Evolutionary conservation across 2,329 filamentous ascomycete genomes (phyloP).

Genomic region (Stachybotrys chlorohalonatus): DNA sequence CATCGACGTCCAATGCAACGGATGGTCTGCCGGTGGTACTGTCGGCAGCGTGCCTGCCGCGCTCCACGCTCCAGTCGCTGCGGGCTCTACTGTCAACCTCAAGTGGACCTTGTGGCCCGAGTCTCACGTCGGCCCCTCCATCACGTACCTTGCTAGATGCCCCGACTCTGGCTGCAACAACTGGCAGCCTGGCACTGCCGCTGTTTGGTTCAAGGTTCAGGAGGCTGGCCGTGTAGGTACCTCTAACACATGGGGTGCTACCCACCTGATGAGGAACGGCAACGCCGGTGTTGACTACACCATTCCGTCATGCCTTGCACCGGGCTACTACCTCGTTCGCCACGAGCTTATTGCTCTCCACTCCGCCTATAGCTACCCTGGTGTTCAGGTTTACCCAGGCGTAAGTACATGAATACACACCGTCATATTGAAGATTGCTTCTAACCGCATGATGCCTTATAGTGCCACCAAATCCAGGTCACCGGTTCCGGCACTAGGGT

Average conservation of each 20-base stretch:
- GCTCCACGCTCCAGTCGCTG: slow-evolving; percentile 42
- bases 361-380: slow-evolving; percentile 35
- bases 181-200: slow-evolving; percentile 35
- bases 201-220: slow-evolving; percentile 49
- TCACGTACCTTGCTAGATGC: slow-evolving; percentile 54
- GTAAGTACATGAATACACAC: not conserved
- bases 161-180: slow-evolving; percentile 40
- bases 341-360: slow-evolving; percentile 50
- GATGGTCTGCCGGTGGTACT: slow-evolving; percentile 37
- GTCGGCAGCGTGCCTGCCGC: slow-evolving; percentile 40
- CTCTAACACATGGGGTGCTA: slow-evolving; percentile 36
- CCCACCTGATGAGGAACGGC: slow-evolving; percentile 34
- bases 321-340: slow-evolving; percentile 48
- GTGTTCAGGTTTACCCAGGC: slow-evolving; percentile 48
- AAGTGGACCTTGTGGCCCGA: slow-evolving; percentile 45
- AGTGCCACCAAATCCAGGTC: slow-evolving; percentile 47
- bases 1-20: slow-evolving; percentile 48
- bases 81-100: slow-evolving; percentile 43
- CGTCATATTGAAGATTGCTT: not conserved
- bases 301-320: slow-evolving; percentile 41
- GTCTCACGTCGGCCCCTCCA: slow-evolving; percentile 41
- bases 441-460: not conserved
- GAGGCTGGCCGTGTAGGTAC: slow-evolving; percentile 41
- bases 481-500: slow-evolving; percentile 35
- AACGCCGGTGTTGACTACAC: slow-evolving; percentile 38